These are phyloP conservation scores for Camillea tinctor DNA, from an alignment of 2,329 filamentous ascomycete genomes.

Conservation along the genomic window DNA sequence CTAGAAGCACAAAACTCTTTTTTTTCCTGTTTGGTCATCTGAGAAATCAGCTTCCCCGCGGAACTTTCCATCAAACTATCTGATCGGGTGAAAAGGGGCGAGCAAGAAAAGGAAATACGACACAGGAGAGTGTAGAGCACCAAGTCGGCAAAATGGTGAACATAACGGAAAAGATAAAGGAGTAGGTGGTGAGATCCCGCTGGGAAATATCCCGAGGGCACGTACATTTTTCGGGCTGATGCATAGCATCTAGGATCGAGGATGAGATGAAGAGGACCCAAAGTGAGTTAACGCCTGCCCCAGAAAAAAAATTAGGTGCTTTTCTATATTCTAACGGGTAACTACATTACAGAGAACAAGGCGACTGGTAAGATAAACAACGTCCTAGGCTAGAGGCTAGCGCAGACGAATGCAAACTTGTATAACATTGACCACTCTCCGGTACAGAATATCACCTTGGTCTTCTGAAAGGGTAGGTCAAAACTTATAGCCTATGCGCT, in stretches of 20 bases:
- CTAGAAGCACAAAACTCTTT: too few species aligned
- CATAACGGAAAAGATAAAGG: conserved; percentile 99
- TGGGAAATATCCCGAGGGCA: not conserved
- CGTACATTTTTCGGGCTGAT: not conserved
- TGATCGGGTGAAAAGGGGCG: not conserved
- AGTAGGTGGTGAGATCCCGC: conserved; percentile 57
- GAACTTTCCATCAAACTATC: not conserved
- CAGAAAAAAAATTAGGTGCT: conserved; percentile 3
- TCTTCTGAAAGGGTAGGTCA: conserved; percentile 84
- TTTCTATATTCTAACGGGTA: conserved; percentile 14
- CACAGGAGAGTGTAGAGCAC: too few species aligned
- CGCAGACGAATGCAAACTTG: not conserved
- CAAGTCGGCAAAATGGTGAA: conserved; percentile 76
- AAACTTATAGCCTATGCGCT: not conserved
- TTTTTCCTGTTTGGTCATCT: too few species aligned
- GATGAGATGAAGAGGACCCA: conserved; percentile 99
- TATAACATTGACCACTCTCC: conserved; percentile 3
- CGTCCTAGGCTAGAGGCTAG: not conserved
- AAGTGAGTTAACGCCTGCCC: conserved; percentile 59
- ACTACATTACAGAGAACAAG: conserved; percentile 79
- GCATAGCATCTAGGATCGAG: conserved; percentile 74
- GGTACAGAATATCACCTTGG: conserved; percentile 91
- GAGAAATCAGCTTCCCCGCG: too few species aligned
- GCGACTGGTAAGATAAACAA: conserved; percentile 76
- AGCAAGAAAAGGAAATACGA: not conserved